Conservation (phyloP, 257 asterid genomes). For the Lithospermum erythrorhizon region DNA sequence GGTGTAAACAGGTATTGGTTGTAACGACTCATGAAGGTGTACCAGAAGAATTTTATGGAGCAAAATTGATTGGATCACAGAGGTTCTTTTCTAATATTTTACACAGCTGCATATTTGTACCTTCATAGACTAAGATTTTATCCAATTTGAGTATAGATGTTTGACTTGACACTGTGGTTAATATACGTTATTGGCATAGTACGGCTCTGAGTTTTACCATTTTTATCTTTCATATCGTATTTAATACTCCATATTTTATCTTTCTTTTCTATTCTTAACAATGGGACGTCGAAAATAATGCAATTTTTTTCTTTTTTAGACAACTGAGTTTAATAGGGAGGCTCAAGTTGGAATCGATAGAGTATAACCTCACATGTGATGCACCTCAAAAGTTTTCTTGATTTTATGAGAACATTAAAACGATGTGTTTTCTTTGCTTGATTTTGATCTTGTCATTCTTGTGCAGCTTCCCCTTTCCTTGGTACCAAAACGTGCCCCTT, state of each 20-base stretch:
- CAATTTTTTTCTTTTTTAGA: too few relatives aligned
- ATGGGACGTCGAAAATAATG: background rate
- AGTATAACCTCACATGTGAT: background rate
- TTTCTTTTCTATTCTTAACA: background rate
- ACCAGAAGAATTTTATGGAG: constrained; percentile 94
- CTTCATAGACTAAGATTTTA: background rate
- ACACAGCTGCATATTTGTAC: background rate
- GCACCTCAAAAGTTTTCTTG: background rate
- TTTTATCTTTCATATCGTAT: too few relatives aligned
- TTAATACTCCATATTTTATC: too few relatives aligned
- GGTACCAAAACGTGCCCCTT: constrained; percentile 83
- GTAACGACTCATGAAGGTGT: constrained; percentile 99
- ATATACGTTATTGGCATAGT: background rate
- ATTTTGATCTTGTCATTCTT: background rate
- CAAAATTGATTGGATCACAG: constrained; percentile 79
- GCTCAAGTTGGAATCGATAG: background rate
- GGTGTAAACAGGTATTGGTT: constrained; percentile 69
- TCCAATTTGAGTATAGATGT: background rate
- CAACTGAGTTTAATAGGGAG: background rate
- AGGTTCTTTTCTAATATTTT: constrained; percentile 30
- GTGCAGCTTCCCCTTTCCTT: constrained; percentile 88
- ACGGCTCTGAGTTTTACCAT: background rate
- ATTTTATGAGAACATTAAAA: background rate
- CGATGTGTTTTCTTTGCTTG: background rate
- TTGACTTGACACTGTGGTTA: background rate